A percentile compares a stretch with the other conserved stretches of the same genome.
Conservation (phyloP, 139 green algal species). For the Haematococcus lacustris region DNA sequence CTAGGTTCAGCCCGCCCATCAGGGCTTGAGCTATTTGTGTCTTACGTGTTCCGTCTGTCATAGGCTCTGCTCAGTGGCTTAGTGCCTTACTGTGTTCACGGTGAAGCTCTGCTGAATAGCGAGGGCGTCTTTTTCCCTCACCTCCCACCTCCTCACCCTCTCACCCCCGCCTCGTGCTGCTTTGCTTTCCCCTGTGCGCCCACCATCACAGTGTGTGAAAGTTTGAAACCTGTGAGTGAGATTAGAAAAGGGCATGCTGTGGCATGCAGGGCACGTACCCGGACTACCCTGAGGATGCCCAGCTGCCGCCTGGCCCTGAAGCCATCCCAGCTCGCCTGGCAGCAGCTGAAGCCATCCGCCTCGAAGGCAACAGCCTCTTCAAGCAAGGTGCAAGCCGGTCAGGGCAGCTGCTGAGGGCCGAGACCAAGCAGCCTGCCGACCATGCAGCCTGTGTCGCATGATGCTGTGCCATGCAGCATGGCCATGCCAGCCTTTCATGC, state of each 20-base stretch:
- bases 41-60: background rate
- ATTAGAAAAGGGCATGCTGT: background rate
- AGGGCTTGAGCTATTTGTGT: too few relatives aligned
- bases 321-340: conserved; percentile 9
- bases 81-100: background rate
- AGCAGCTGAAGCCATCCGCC: conserved; percentile 23
- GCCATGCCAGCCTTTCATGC: background rate
- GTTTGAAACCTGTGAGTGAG: background rate
- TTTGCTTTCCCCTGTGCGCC: background rate
- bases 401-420: background rate
- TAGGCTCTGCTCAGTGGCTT: background rate
- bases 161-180: background rate
- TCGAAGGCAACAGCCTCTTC: conserved; percentile 35
- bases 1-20: too few relatives aligned
- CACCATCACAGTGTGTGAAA: background rate
- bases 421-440: background rate
- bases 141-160: too few relatives aligned
- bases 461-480: background rate
- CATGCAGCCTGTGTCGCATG: background rate
- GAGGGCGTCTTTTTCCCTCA: too few relatives aligned
- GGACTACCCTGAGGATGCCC: background rate
- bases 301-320: background rate
- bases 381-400: conserved; percentile 12
- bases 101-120: background rate
- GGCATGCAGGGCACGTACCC: conserved; percentile 5